Evolutionary conservation across 2,329 filamentous ascomycete genomes (phyloP).

Genomic region (Diaporthe citriasiana): DNA sequence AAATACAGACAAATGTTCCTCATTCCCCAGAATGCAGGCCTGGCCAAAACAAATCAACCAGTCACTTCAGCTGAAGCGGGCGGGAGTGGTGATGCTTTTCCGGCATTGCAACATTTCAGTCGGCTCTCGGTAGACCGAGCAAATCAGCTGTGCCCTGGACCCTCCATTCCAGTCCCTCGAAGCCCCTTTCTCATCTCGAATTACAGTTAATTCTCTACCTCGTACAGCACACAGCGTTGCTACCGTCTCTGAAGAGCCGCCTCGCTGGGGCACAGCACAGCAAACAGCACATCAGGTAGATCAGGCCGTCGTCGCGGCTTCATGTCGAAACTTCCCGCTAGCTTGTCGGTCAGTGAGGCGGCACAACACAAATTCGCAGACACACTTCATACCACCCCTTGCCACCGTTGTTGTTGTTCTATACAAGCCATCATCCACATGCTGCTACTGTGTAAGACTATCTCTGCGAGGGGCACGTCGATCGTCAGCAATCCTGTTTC

Average conservation of each 20-base stretch:
- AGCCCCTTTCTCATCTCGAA: conserved; percentile 31
- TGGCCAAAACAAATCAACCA: conserved; percentile 9
- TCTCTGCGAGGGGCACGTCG: conserved; percentile 3
- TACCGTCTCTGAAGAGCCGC: not conserved
- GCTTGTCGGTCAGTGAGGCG: not conserved
- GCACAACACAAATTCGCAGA: not conserved
- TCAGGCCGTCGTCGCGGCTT: not conserved
- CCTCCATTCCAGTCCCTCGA: conserved; percentile 26
- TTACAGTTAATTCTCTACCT: not conserved
- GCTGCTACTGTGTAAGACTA: not conserved
- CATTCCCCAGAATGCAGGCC: conserved; percentile 2
- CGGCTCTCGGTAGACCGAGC: conserved; percentile 40
- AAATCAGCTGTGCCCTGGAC: conserved; percentile 35
- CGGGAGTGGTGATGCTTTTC: conserved; percentile 16
- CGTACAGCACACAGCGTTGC: not conserved
- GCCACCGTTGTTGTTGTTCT: not conserved
- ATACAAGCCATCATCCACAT: not conserved
- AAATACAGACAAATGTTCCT: not conserved
- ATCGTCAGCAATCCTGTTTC: conserved; percentile 29
- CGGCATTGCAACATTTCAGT: conserved; percentile 30
- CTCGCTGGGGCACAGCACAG: not conserved
- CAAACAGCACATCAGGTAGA: too few relatives aligned
- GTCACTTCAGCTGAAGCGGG: conserved; percentile 33
- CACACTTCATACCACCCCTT: not conserved
- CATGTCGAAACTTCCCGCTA: not conserved